Base-by-base conservation (phyloP, 106 monocot species). In the Allium fistulosum region DNA sequence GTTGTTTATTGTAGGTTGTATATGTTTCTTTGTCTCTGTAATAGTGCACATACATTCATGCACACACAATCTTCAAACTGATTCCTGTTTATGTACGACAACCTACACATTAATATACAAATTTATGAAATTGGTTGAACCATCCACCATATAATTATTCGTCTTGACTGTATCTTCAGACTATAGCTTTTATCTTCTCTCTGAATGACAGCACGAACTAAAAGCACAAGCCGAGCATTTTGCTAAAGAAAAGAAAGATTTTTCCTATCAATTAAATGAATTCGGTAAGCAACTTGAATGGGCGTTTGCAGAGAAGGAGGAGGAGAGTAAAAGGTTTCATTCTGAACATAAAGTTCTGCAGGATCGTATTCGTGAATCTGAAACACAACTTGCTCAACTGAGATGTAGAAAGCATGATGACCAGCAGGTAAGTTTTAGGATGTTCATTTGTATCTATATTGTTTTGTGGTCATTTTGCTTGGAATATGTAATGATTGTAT, bases 281-380 rank as follows among this genome's bases (percentile, higher is more conserved):
- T 65, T 89, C 71, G 96, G 92, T 69, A 88, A 78, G 66, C 96
- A 97, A 66, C 76, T 97, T 62, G 96, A 97, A 62, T 97, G 96
- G 96, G 71, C 84, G 26, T 78, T 82, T 57, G 82, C 92, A 47
- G 96, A 97, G 84, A 97, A 88, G 56, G 92, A 92, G 45, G 96
- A 97, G 72, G 83, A 89, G 78, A 77, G 86, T 37, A 53, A 63
- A 73, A 97, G 84, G 78, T 73, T 97, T 46, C 78, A 82, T 80
- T 72, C 80, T 68, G 92, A 97, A 4, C 79, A 78, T 62, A 86
- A 74, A 71, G 70, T 69, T 71, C 92, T 97, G 73, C 96, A 97
- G 65, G 96, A 87, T 51, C 88, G 80, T 46, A 82, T 97, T 74
- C 88, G 84, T 84, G 92, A 97, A 50, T 86, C 84, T 69, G 96